A percentile compares a stretch with the other conserved stretches of the same genome.
Conservation (phyloP, 345 rosid genomes). For the Syzygium jambos region DNA sequence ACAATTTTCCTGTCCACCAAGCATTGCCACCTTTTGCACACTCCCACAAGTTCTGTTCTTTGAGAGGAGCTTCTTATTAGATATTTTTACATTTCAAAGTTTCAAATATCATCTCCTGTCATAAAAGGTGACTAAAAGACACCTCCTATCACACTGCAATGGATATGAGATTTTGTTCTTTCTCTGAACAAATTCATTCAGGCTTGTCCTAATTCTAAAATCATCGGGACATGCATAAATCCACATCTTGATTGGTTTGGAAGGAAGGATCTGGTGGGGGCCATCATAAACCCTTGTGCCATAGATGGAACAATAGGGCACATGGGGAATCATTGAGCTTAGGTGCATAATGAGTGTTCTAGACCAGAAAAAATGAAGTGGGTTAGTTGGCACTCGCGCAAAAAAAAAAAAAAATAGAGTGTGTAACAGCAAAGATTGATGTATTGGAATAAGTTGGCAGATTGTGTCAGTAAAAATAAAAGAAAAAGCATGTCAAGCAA, state of each 20-base stretch:
- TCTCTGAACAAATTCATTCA: not conserved
- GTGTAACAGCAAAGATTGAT: conserved; percentile 68
- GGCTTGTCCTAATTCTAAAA: not conserved
- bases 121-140: no score
- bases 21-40: not conserved
- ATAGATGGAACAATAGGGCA: not conserved
- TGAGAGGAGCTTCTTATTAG: conserved; percentile 6
- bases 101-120: not conserved
- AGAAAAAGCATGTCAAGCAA: conserved; percentile 12
- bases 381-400: not conserved
- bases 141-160: not conserved
- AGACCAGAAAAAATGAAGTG: not conserved
- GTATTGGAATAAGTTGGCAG: conserved; percentile 65
- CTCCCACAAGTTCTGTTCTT: not conserved
- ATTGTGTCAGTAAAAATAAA: conserved; percentile 43
- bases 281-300: not conserved
- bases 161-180: not conserved
- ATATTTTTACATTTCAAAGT: conserved; percentile 2
- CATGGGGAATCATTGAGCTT: conserved; percentile 6
- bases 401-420: conserved; percentile 31
- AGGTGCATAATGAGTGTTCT: conserved; percentile 14
- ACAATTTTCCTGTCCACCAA: not conserved
- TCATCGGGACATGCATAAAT: not conserved
- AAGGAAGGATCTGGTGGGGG: not conserved
- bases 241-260: not conserved